phyloP scores from a whole-genome alignment of 208 protist species.

The Spironucleus salmonicida region DNA sequence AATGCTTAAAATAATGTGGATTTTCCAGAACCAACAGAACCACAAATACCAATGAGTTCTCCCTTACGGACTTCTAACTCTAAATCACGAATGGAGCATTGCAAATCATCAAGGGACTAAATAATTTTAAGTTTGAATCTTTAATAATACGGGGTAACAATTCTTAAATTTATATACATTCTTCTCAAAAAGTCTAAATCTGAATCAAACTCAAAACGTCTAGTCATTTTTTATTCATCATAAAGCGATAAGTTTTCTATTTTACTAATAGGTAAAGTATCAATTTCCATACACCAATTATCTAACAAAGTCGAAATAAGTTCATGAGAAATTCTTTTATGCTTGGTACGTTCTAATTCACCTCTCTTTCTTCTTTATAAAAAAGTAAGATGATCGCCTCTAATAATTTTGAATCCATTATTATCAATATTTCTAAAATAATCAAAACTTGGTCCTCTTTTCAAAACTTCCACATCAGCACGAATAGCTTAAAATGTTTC shows the following conservation, averaged over 20 bases:
- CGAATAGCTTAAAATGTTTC: not conserved
- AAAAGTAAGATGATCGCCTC: not conserved
- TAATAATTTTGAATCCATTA: not conserved
- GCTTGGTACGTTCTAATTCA: not conserved
- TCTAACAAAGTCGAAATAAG: not conserved
- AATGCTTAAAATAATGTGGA: slow-evolving; percentile 42
- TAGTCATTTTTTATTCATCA: not conserved
- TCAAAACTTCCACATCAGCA: not conserved
- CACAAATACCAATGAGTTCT: slow-evolving; percentile 35
- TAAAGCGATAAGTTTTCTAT: not conserved
- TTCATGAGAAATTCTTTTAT: not conserved
- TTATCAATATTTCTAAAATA: not conserved
- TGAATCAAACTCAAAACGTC: not conserved
- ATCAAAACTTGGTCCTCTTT: not conserved
- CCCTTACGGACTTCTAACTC: slow-evolving; percentile 28
- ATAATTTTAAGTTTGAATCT: not conserved
- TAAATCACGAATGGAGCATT: slow-evolving; percentile 27
- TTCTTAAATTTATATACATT: not conserved
- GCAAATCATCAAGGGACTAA: not conserved
- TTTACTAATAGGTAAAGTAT: not conserved
- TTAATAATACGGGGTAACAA: not conserved
- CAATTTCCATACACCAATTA: not conserved
- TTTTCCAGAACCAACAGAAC: slow-evolving; percentile 46
- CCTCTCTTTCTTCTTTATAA: not conserved
- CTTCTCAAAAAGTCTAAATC: not conserved